phyloP scores from a whole-genome alignment of 129 eudicot species.

The Oenanthe sinensis region DNA sequence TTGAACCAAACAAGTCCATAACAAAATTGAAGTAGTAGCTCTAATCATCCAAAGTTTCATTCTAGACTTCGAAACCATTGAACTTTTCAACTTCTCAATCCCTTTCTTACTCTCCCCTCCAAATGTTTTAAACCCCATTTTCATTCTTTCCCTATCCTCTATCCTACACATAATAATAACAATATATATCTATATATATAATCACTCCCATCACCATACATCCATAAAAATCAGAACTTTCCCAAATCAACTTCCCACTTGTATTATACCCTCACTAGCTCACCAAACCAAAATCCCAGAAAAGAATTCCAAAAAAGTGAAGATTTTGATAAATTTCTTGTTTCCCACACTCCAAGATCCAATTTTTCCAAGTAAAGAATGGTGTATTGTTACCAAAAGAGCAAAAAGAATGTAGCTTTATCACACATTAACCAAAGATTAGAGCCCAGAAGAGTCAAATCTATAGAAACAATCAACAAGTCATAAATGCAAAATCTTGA shows the following conservation, averaged over 20 bases:
- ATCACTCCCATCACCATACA: constrained; percentile 15
- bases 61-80: constrained; percentile 45
- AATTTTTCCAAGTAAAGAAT: neutral
- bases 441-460: neutral
- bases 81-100: constrained; percentile 47
- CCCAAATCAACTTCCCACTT: neutral
- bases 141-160: constrained; percentile 21
- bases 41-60: constrained; percentile 82
- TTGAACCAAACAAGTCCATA: constrained; percentile 91
- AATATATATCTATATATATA: constrained; percentile 15
- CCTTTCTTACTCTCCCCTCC: constrained; percentile 38
- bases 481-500: neutral
- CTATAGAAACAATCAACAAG: neutral
- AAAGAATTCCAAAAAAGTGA: neutral
- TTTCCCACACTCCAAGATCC: neutral
- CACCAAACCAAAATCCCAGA: neutral
- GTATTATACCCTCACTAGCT: neutral
- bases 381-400: neutral
- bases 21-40: constrained; percentile 55
- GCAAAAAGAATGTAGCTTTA: neutral
- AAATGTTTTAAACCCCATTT: constrained; percentile 55
- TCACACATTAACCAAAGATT: constrained; percentile 3
- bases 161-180: constrained; percentile 28
- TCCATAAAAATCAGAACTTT: constrained; percentile 11
- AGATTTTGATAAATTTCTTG: neutral